These are phyloP conservation scores for Heterobasidion parviporum DNA, from an alignment of 1,284 basidiomycete genomes.

Conservation along the genomic window DNA sequence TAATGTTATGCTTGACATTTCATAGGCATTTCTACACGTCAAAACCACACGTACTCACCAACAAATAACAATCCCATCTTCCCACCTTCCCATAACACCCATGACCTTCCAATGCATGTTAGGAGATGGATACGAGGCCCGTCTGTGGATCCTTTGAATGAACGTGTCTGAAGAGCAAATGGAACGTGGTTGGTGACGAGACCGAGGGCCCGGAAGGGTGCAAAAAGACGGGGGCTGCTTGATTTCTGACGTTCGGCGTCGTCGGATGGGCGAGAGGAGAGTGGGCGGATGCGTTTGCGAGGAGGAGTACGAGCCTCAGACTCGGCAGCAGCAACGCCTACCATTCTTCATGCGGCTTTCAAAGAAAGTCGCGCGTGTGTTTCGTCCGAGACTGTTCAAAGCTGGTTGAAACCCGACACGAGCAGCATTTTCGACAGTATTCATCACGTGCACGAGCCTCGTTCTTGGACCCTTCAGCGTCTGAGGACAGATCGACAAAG, in stretches of 20 bases:
- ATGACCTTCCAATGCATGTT: constrained; percentile 85
- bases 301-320: constrained; percentile 18
- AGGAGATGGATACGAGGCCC: constrained; percentile 78
- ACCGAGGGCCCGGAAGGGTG: constrained; percentile 92
- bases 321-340: constrained; percentile 12
- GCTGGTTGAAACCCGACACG: too few species aligned
- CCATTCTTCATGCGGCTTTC: constrained; percentile 15
- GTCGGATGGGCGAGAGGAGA: neutral
- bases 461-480: too few species aligned
- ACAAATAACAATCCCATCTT: constrained; percentile 92
- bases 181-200: constrained; percentile 90
- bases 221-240: constrained; percentile 55
- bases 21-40: constrained; percentile 4
- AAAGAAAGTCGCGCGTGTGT: neutral
- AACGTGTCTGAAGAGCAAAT: constrained; percentile 82
- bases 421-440: too few species aligned
- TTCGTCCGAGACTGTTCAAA: too few species aligned
- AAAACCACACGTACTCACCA: constrained; percentile 44
- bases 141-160: constrained; percentile 80
- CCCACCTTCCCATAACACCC: constrained; percentile 96
- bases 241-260: neutral
- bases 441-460: too few species aligned
- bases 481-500: too few species aligned
- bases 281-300: constrained; percentile 22
- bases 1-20: neutral